phyloP scores from a whole-genome alignment of 345 rosid genomes.

The Eucalyptus sideroxylon region DNA sequence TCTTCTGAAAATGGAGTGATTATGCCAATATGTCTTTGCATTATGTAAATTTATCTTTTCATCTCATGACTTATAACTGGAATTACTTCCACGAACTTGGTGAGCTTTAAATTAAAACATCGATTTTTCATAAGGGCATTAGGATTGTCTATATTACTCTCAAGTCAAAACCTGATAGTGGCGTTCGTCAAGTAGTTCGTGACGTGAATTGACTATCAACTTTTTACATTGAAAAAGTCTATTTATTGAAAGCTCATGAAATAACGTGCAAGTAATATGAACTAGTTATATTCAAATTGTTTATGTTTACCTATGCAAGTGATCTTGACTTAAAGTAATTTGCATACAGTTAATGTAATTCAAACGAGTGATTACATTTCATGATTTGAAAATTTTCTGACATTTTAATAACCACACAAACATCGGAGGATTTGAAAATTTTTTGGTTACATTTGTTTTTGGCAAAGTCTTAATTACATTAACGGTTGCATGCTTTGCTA shows the following conservation, averaged over 20 bases:
- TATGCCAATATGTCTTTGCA: background rate
- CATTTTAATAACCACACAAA: background rate
- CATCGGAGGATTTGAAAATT: background rate
- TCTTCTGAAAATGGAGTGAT: background rate
- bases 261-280: background rate
- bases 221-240: background rate
- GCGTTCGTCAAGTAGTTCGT: background rate
- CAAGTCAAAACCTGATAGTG: background rate
- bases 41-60: background rate
- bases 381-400: background rate
- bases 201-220: background rate
- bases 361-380: background rate
- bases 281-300: background rate
- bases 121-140: too few species aligned
- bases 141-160: background rate
- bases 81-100: background rate
- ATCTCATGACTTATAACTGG: background rate
- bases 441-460: too few species aligned
- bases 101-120: background rate
- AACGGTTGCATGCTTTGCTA: background rate
- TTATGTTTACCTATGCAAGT: background rate
- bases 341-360: background rate
- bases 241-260: background rate
- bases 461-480: background rate
- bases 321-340: background rate